phyloP scores from a whole-genome alignment of 108 stramenopile species.

The Craspedostauros australis region DNA sequence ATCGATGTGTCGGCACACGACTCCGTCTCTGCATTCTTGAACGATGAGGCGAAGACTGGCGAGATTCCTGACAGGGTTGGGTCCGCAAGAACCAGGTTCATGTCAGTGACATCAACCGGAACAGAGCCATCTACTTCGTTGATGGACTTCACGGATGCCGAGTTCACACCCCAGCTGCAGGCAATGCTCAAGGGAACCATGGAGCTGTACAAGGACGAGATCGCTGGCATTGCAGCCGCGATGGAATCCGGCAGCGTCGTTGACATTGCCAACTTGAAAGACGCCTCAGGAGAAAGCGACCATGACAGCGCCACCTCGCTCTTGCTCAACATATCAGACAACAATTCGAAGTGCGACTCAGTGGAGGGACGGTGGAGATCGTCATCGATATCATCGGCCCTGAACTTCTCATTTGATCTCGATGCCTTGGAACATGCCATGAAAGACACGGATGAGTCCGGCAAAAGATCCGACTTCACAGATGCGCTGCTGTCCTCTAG shows the following conservation, averaged over 20 bases:
- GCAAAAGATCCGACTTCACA: not conserved
- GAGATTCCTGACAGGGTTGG: conserved; percentile 26
- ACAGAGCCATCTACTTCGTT: conserved; percentile 34
- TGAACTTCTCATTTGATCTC: conserved; percentile 57
- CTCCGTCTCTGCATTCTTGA: conserved; percentile 26
- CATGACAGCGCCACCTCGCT: conserved; percentile 27
- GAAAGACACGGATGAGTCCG: not conserved
- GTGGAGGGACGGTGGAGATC: conserved; percentile 22
- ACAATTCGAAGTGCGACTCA: conserved; percentile 4
- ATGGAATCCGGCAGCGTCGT: conserved; percentile 22
- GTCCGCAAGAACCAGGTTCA: conserved; percentile 53
- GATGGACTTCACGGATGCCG: conserved; percentile 17
- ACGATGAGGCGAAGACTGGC: conserved; percentile 16
- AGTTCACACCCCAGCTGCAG: conserved; percentile 32
- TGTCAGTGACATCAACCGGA: conserved; percentile 34
- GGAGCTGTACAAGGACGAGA: conserved; percentile 36
- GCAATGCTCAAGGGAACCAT: conserved; percentile 40
- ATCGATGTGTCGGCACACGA: conserved; percentile 10
- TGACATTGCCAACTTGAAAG: conserved; percentile 8
- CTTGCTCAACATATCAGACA: conserved; percentile 29
- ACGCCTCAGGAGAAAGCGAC: conserved; percentile 8
- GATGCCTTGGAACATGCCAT: conserved; percentile 76
- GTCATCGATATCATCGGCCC: conserved; percentile 13
- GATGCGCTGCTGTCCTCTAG: not conserved
- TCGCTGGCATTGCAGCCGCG: conserved; percentile 35